phyloP scores from a whole-genome alignment of 768 basidiomycete species.

The Butyriboletus loyo region DNA sequence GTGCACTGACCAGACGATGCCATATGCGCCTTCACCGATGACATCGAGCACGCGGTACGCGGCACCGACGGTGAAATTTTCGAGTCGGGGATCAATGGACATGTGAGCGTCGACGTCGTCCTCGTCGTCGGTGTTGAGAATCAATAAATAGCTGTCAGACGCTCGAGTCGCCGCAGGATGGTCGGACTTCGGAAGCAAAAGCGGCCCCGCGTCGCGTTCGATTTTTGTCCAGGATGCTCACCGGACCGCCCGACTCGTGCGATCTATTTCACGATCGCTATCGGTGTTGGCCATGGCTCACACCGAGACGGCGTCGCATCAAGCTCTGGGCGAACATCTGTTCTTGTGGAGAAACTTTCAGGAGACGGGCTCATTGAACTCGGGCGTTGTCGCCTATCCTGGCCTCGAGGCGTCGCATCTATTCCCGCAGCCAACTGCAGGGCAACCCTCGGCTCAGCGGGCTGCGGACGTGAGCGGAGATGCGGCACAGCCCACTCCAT shows the following conservation, averaged over 20 bases:
- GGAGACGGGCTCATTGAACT: not conserved
- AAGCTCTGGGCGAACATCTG: not conserved
- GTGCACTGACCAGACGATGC: conserved; percentile 65
- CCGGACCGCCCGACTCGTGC: not conserved
- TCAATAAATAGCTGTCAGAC: not conserved
- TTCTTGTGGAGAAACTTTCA: not conserved
- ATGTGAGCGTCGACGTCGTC: conserved; percentile 12
- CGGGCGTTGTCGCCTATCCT: not conserved
- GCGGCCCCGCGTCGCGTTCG: not conserved
- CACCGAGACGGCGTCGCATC: not conserved
- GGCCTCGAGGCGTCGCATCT: not conserved
- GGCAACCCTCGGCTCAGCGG: not conserved
- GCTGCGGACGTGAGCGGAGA: not conserved
- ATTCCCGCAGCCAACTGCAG: not conserved
- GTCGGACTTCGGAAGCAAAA: conserved; percentile 25
- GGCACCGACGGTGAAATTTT: conserved; percentile 48
- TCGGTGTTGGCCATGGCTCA: conserved; percentile 1
- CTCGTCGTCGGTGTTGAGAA: conserved; percentile 8
- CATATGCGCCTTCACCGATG: conserved; percentile 94
- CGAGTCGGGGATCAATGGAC: conserved; percentile 32
- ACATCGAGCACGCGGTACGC: conserved; percentile 76
- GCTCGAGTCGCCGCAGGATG: not conserved
- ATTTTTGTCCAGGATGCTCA: not conserved
- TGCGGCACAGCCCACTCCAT: not conserved
- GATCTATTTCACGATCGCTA: not conserved